These are phyloP conservation scores for Hydrangea macrophylla DNA, from an alignment of 148 eudicot genomes.

Conservation along the genomic window DNA sequence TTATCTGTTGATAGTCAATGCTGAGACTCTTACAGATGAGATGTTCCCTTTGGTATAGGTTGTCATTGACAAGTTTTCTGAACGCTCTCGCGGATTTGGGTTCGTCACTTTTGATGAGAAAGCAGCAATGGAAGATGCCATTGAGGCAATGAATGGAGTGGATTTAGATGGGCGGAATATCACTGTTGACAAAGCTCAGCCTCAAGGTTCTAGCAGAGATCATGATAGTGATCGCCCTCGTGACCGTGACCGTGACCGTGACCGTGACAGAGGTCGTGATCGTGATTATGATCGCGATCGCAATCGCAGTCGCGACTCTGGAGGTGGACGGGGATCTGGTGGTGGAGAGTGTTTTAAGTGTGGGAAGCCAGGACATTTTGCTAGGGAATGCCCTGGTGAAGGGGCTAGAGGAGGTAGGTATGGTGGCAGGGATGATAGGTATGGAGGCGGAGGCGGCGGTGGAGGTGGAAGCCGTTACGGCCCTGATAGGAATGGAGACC, in stretches of 20 bases:
- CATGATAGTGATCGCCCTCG: slow-evolving; percentile 60
- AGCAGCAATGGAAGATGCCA: slow-evolving; percentile 93
- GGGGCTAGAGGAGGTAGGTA: slow-evolving; percentile 67
- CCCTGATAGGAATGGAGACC: slow-evolving; percentile 73
- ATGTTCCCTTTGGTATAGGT: slow-evolving; percentile 40
- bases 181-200: slow-evolving; percentile 95
- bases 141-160: slow-evolving; percentile 82
- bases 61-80: slow-evolving; percentile 79
- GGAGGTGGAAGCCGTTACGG: slow-evolving; percentile 50
- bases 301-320: slow-evolving; percentile 32
- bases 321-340: slow-evolving; percentile 2
- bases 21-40: not conserved
- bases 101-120: slow-evolving; percentile 90
- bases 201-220: slow-evolving; percentile 61
- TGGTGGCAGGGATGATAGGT: slow-evolving; percentile 65
- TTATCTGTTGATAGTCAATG: not conserved
- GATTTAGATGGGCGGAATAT: slow-evolving; percentile 87
- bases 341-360: slow-evolving; percentile 80
- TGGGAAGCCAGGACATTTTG: slow-evolving; percentile 68
- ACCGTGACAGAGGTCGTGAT: slow-evolving; percentile 30
- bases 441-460: slow-evolving; percentile 37
- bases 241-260: slow-evolving; percentile 48
- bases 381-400: slow-evolving; percentile 53
- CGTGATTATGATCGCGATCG: slow-evolving; percentile 62
- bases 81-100: slow-evolving; percentile 96